Percentiles rank a stretch among this genome's conserved stretches.
These are phyloP conservation scores for Candida freyschussii DNA, from an alignment of 1,139 yeast species.

Conservation along the genomic window DNA sequence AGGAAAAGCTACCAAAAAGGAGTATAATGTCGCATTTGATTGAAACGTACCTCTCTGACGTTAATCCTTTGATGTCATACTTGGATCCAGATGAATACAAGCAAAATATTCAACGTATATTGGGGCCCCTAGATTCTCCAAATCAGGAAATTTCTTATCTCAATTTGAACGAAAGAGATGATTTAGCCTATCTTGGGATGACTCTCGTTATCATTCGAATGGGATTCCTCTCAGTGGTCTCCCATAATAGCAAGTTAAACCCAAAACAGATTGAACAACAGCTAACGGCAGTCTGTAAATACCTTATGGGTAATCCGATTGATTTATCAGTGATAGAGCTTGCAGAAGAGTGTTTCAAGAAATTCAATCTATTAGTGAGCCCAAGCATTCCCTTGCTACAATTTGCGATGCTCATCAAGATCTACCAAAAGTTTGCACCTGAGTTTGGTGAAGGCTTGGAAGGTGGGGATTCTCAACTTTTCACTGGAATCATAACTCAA, in stretches of 20 bases:
- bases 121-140: slow-evolving; percentile 6
- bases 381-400: slow-evolving; percentile 46
- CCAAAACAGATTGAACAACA: background rate
- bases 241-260: background rate
- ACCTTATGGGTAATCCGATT: slow-evolving; percentile 39
- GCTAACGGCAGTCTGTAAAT: slow-evolving; percentile 21
- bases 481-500: slow-evolving; percentile 41
- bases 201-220: slow-evolving; percentile 43
- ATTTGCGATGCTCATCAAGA: slow-evolving; percentile 38
- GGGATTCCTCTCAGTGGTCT: slow-evolving; percentile 21
- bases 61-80: slow-evolving; percentile 4
- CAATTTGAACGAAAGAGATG: slow-evolving; percentile 1
- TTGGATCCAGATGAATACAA: slow-evolving; percentile 3
- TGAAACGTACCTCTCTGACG: slow-evolving; percentile 1
- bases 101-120: background rate
- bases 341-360: slow-evolving; percentile 47
- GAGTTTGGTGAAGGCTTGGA: slow-evolving; percentile 48
- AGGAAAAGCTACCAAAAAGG: slow-evolving; percentile 6
- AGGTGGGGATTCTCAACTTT: slow-evolving; percentile 45
- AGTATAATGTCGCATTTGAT: background rate
- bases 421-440: slow-evolving; percentile 44
- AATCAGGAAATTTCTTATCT: slow-evolving; percentile 2
- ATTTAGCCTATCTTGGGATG: slow-evolving; percentile 21
- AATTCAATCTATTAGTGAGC: slow-evolving; percentile 41
- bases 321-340: slow-evolving; percentile 34